A percentile compares a stretch with the other conserved stretches of the same genome.
phyloP scores from a whole-genome alignment of 768 basidiomycete genomes.

The Serendipita indica region DNA sequence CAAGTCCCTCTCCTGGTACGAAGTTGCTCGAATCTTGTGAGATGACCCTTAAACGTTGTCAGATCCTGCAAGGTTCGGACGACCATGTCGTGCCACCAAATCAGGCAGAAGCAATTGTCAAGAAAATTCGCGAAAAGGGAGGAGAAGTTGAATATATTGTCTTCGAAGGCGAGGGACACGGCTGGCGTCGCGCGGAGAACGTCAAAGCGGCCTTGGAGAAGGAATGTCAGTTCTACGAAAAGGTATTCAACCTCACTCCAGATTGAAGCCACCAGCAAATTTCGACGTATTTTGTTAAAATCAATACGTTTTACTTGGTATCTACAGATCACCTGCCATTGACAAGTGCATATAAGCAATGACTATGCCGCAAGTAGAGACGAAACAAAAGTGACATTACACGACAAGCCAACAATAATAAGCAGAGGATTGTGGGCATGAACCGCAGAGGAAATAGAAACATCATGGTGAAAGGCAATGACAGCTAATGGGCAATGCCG shows the following conservation, averaged over 20 bases:
- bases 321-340: too few species aligned
- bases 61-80: constrained; percentile 56
- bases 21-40: constrained; percentile 10
- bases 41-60: background rate
- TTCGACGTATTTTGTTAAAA: too few species aligned
- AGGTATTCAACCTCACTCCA: constrained; percentile 28
- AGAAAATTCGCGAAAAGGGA: constrained; percentile 34
- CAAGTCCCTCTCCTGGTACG: constrained; percentile 46
- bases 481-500: too few species aligned
- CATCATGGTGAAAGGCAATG: too few species aligned
- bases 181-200: constrained; percentile 41
- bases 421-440: too few species aligned
- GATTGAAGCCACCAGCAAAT: too few species aligned
- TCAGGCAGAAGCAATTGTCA: constrained; percentile 45
- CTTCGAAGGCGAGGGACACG: constrained; percentile 54
- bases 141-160: constrained; percentile 44
- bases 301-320: too few species aligned
- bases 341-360: too few species aligned
- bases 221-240: constrained; percentile 40
- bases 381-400: too few species aligned
- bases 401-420: too few species aligned
- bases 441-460: too few species aligned
- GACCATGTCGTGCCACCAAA: constrained; percentile 53
- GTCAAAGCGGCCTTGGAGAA: constrained; percentile 38
- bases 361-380: too few species aligned